Evolutionary conservation across 192 early-diverging fungal species (phyloP).

Genomic region (Phycomyces blakesleeanus): DNA sequence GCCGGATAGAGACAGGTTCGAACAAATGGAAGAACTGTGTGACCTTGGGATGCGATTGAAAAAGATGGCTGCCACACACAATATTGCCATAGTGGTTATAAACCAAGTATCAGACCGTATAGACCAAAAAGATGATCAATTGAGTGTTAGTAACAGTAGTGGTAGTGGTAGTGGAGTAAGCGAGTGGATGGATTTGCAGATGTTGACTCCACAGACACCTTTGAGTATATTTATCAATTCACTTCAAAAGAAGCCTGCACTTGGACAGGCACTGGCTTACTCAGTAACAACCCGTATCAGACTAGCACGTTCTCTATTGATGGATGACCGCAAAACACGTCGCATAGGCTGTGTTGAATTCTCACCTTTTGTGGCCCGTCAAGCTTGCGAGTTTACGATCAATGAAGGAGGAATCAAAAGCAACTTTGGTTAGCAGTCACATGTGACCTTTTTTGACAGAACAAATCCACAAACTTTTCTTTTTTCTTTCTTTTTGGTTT

Average conservation of each 20-base stretch:
- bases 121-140: slow-evolving; percentile 10
- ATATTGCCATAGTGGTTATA: slow-evolving; percentile 66
- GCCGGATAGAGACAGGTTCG: slow-evolving; percentile 25
- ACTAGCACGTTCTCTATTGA: slow-evolving; percentile 34
- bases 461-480: too few relatives aligned
- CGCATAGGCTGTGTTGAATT: slow-evolving; percentile 26
- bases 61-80: slow-evolving; percentile 55
- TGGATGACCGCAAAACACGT: slow-evolving; percentile 19
- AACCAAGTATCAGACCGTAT: slow-evolving; percentile 77
- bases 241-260: slow-evolving; percentile 56
- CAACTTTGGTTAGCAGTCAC: too few relatives aligned
- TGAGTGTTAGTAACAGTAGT: too few relatives aligned
- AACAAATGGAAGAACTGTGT: slow-evolving; percentile 51
- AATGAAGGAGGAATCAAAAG: slow-evolving; percentile 11
- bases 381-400: slow-evolving; percentile 16
- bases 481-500: too few relatives aligned
- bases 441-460: too few relatives aligned
- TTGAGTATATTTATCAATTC: slow-evolving; percentile 26
- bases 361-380: slow-evolving; percentile 9
- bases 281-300: slow-evolving; percentile 64
- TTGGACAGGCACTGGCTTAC: slow-evolving; percentile 75
- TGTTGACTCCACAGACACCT: slow-evolving; percentile 8
- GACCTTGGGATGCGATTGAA: slow-evolving; percentile 62
- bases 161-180: too few relatives aligned
- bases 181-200: slow-evolving; percentile 25